Percentiles rank a stretch among this genome's conserved stretches.
Evolutionary conservation across 768 basidiomycete species (phyloP).

Genomic region (Cubamyces lactineus): DNA sequence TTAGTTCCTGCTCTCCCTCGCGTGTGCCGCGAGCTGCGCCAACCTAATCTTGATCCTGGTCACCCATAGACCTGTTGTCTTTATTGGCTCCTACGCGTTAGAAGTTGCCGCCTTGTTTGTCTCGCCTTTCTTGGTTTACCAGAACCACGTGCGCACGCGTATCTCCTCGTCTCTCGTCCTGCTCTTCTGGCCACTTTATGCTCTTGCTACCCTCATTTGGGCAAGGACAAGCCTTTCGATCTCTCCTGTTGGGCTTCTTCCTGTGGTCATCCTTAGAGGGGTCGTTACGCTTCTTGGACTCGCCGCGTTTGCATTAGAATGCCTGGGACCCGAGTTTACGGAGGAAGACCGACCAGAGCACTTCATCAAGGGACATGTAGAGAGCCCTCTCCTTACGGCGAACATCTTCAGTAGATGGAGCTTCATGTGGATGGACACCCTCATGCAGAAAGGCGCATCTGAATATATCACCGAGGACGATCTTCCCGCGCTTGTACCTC

Average conservation of each 20-base stretch:
- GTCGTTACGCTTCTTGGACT: conserved; percentile 49
- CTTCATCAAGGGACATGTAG: conserved; percentile 60
- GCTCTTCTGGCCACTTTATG: conserved; percentile 81
- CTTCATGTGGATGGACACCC: conserved; percentile 85
- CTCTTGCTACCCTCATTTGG: conserved; percentile 54
- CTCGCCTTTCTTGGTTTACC: conserved; percentile 55
- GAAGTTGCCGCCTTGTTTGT: conserved; percentile 58
- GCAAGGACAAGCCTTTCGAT: conserved; percentile 55
- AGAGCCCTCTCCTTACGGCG: conserved; percentile 74
- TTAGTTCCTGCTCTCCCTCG: conserved; percentile 53
- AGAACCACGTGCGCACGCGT: conserved; percentile 72
- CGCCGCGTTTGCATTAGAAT: conserved; percentile 66
- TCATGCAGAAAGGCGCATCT: conserved; percentile 69
- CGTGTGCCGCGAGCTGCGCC: conserved; percentile 49
- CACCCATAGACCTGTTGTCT: conserved; percentile 42
- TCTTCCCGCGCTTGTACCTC: conserved; percentile 69
- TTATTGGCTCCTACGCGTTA: conserved; percentile 56
- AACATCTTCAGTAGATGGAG: conserved; percentile 84
- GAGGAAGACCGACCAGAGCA: conserved; percentile 37
- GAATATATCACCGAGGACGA: conserved; percentile 83
- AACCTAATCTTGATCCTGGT: conserved; percentile 46
- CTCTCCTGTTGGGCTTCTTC: conserved; percentile 34
- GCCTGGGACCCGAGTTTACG: conserved; percentile 62
- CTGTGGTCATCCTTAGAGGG: conserved; percentile 50
- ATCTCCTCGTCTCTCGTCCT: conserved; percentile 74